Evolutionary conservation across 2,329 filamentous ascomycete species (phyloP).

Genomic region (Thielaviopsis euricoi): DNA sequence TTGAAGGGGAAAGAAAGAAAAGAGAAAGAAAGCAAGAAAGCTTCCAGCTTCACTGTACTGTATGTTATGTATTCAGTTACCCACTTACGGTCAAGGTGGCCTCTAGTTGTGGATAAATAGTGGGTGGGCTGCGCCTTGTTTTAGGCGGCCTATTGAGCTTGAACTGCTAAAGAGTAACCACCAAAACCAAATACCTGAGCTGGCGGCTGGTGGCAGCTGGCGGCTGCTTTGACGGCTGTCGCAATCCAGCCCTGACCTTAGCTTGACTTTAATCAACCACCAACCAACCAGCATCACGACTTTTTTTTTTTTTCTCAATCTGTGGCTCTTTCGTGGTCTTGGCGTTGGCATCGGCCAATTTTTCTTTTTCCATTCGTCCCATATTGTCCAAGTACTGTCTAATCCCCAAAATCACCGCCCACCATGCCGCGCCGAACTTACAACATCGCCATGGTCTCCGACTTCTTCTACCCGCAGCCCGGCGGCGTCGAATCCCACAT

Average conservation of each 20-base stretch:
- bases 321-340: not conserved
- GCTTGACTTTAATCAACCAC: too few relatives aligned
- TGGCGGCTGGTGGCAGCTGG: not conserved
- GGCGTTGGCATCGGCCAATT: not conserved
- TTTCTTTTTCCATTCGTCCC: too few relatives aligned
- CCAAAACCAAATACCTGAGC: too few relatives aligned
- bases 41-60: not conserved
- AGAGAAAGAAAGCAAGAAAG: not conserved
- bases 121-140: not conserved
- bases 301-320: too few relatives aligned
- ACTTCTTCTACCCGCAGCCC: constrained; percentile 98
- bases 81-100: constrained; percentile 10
- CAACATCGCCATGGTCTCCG: constrained; percentile 83
- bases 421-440: constrained; percentile 40
- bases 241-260: not conserved
- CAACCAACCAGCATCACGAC: too few relatives aligned
- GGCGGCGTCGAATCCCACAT: constrained; percentile 96
- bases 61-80: not conserved
- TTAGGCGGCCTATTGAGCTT: not conserved
- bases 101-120: constrained; percentile 1
- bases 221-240: not conserved
- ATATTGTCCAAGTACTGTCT: too few relatives aligned
- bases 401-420: too few relatives aligned
- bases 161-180: too few relatives aligned
- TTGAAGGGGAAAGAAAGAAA: not conserved